These are phyloP conservation scores for Helenozyma baotianmanensis DNA, from an alignment of 805 yeast genomes.

Conservation along the genomic window DNA sequence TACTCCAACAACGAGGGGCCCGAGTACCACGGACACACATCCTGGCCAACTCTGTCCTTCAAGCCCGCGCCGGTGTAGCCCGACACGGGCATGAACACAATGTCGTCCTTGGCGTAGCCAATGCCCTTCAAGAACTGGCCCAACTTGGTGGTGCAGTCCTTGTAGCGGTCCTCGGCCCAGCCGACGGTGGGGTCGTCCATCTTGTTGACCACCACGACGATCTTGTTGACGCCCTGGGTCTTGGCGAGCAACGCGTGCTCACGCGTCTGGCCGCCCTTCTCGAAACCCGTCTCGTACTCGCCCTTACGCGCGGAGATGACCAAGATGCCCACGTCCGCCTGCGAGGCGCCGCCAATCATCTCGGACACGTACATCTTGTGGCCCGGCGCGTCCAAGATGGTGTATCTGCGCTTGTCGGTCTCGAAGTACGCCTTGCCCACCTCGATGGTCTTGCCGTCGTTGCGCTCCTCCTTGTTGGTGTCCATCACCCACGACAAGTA, in stretches of 20 bases:
- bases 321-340: slow-evolving; percentile 96
- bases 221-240: slow-evolving; percentile 95
- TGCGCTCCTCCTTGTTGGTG: slow-evolving; percentile 97
- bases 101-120: slow-evolving; percentile 86
- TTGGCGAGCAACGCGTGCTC: slow-evolving; percentile 97
- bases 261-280: slow-evolving; percentile 98
- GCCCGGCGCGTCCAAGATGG: slow-evolving; percentile 98
- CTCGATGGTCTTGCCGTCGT: slow-evolving; percentile 98
- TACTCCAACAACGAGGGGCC: slow-evolving; percentile 92
- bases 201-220: slow-evolving; percentile 92
- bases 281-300: slow-evolving; percentile 98
- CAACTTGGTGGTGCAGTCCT: slow-evolving; percentile 87
- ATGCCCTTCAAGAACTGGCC: slow-evolving; percentile 75
- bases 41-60: slow-evolving; percentile 72
- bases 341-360: slow-evolving; percentile 99
- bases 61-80: slow-evolving; percentile 97
- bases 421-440: slow-evolving; percentile 98
- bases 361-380: slow-evolving; percentile 98
- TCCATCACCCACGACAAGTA: slow-evolving; percentile 99
- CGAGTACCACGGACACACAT: slow-evolving; percentile 84
- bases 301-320: slow-evolving; percentile 99
- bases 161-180: slow-evolving; percentile 95
- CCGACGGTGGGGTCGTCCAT: slow-evolving; percentile 97
- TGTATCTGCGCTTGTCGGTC: slow-evolving; percentile 96
- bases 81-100: slow-evolving; percentile 92